Evolutionary conservation across 129 eudicot genomes (phyloP).

Genomic region (Deinandra increscens): DNA sequence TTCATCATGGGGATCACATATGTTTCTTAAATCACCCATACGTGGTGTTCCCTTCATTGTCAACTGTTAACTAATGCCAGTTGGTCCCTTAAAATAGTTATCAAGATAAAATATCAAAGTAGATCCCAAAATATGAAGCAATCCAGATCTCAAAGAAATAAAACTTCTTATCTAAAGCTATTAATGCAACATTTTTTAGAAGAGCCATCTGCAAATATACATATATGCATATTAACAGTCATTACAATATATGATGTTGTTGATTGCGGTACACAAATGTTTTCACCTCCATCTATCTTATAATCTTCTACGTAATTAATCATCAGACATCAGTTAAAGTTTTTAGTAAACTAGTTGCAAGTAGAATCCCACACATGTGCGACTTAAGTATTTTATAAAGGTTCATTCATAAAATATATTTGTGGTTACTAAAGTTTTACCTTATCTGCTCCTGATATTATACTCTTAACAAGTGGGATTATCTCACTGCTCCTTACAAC

Average conservation of each 20-base stretch:
- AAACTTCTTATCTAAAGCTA: not conserved
- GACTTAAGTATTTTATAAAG: not conserved
- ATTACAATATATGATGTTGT: not conserved
- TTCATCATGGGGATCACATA: conserved; percentile 17
- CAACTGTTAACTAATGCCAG: conserved; percentile 1
- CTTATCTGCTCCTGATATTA: conserved; percentile 69
- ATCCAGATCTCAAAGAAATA: not conserved
- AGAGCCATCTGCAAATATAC: not conserved
- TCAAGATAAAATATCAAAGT: not conserved
- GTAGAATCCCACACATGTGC: not conserved
- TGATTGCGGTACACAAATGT: not conserved
- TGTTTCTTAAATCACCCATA: not conserved
- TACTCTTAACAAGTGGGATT: conserved; percentile 79
- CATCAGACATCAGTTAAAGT: not conserved
- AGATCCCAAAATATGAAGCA: not conserved
- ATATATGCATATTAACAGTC: not conserved
- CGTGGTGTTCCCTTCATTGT: conserved; percentile 12
- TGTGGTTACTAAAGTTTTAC: conserved; percentile 33
- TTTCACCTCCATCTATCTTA: not conserved
- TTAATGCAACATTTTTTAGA: not conserved
- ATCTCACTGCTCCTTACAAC: conserved; percentile 78
- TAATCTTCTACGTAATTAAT: not conserved
- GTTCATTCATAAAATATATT: not conserved
- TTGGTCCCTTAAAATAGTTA: conserved; percentile 7
- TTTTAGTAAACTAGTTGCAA: not conserved